Evolutionary conservation across 352 stramenopile species (phyloP), one percentile per base, ranked within the genome.

Genomic region (Peronospora destructor): DNA sequence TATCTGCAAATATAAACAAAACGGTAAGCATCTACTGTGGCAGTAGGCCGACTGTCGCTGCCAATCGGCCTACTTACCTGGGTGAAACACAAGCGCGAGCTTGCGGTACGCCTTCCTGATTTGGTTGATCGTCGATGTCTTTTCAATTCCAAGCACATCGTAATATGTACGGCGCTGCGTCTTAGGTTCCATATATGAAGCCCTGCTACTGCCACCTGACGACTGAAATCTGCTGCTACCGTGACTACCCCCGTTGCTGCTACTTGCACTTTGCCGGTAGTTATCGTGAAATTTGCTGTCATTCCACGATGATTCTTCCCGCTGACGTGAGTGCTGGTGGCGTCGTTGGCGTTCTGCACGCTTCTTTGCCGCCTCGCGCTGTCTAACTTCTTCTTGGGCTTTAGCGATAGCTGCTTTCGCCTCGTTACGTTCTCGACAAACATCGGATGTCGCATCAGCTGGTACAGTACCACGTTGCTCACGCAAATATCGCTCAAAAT

Each of bases 61-160:
- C 8, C 4, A 49, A 16, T 34, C 34, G 14, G 8, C 34, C 16
- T 53, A 13, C 51, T 13, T 69, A 89, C 77, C 85, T 62, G 87
- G 87, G 50, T 96, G 87, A 68, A 92, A 86, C 45, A 74, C 49
- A 23, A 95, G 68, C 21, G 87, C 87, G 23, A 96, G 55, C 50
- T 93, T 92, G 9, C 85, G 82, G 59, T 96, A 96, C 40, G 85
- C 81, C 53, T 91, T 95, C 56, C 91, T 91, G 55, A 96, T 90
- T 32, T 92, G 67, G 11, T 77, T 71, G 25, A 53, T 44, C 7
- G 76, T 86, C 16, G 81, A 72, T 29, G 55, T 45, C 30, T 73
- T 78, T 7, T 66, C 34, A 10, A 92, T 70, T 13, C 76, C 75
- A 12, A 95, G 70, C 3, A 91, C 60, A n/a, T 95, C 78, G 52